phyloP scores from a whole-genome alignment of 345 rosid genomes.

The Noccaea bulbosa region DNA sequence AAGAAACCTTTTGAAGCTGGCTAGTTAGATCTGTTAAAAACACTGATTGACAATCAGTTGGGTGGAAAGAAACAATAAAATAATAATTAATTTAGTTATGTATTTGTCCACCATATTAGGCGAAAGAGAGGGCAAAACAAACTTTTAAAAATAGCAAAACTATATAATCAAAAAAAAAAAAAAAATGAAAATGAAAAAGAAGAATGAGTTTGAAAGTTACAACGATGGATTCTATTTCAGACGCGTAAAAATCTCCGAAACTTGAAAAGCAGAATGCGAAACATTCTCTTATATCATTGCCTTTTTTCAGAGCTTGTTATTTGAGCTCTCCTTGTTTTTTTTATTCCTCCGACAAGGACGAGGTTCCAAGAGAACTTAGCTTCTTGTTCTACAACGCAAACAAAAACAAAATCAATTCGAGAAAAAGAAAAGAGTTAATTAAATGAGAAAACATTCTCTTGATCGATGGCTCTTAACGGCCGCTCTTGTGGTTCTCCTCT shows the following conservation, averaged over 20 bases:
- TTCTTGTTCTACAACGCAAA: slow-evolving; percentile 35
- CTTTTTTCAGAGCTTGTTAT: slow-evolving; percentile 21
- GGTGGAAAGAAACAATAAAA: background rate
- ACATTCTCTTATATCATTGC: slow-evolving; percentile 43
- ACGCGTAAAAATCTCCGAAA: slow-evolving; percentile 43
- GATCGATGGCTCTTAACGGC: slow-evolving; percentile 42
- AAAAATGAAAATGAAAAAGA: background rate
- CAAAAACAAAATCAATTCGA: background rate
- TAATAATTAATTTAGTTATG: slow-evolving; percentile 4
- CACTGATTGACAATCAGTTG: slow-evolving; percentile 10
- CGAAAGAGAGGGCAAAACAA: slow-evolving; percentile 15
- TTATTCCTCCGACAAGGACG: slow-evolving; percentile 45
- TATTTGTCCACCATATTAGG: slow-evolving; percentile 24
- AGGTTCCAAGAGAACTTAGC: slow-evolving; percentile 40
- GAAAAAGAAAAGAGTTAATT: slow-evolving; percentile 4
- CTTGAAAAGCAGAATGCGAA: slow-evolving; percentile 26
- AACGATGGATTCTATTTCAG: slow-evolving; percentile 42
- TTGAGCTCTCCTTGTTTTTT: slow-evolving; percentile 45
- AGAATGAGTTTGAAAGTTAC: slow-evolving; percentile 23
- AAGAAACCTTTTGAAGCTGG: background rate
- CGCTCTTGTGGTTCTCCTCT: slow-evolving; percentile 32
- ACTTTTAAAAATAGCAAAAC: slow-evolving; percentile 36
- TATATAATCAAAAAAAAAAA: background rate
- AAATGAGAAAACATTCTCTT: slow-evolving; percentile 40
- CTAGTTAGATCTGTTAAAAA: slow-evolving; percentile 17